These are phyloP conservation scores for Cadophora sp. DNA, from an alignment of 2,329 filamentous ascomycete genomes.

Conservation along the genomic window DNA sequence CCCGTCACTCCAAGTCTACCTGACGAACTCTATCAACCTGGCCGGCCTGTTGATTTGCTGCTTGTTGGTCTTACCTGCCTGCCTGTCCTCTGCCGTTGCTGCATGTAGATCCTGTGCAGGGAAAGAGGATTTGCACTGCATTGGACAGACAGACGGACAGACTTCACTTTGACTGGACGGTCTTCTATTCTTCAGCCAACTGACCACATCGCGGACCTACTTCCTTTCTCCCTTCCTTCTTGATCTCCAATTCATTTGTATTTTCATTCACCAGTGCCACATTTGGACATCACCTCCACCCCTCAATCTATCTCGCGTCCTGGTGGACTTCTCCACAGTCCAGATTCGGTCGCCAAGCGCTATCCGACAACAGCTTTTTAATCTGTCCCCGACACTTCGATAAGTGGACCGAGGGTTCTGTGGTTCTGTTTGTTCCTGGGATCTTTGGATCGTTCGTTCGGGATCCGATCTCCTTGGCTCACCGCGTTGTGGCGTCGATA, in stretches of 20 bases:
- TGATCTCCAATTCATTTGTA: background rate
- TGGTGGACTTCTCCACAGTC: conserved; percentile 20
- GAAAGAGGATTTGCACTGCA: conserved; percentile 7
- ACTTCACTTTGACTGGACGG: background rate
- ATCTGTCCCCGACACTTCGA: conserved; percentile 23
- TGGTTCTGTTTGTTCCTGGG: conserved; percentile 10
- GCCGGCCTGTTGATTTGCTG: conserved; percentile 12
- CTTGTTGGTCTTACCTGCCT: background rate
- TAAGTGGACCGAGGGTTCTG: background rate
- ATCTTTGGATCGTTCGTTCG: background rate
- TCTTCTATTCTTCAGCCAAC: background rate
- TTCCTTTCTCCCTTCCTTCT: conserved; percentile 9
- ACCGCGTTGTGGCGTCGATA: background rate
- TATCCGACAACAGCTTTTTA: conserved; percentile 19
- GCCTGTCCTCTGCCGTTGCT: background rate
- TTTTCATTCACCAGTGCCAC: background rate
- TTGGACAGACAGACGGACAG: background rate
- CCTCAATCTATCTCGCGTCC: conserved; percentile 5
- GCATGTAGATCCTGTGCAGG: conserved; percentile 17
- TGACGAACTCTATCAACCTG: conserved; percentile 5
- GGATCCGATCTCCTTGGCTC: background rate
- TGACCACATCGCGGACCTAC: background rate
- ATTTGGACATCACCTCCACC: background rate
- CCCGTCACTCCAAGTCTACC: background rate
- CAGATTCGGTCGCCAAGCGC: conserved; percentile 22